A percentile compares a stretch with the other conserved stretches of the same genome.
Evolutionary conservation across 768 basidiomycete species (phyloP).

Genomic region (Hygrophorus pudorinus): DNA sequence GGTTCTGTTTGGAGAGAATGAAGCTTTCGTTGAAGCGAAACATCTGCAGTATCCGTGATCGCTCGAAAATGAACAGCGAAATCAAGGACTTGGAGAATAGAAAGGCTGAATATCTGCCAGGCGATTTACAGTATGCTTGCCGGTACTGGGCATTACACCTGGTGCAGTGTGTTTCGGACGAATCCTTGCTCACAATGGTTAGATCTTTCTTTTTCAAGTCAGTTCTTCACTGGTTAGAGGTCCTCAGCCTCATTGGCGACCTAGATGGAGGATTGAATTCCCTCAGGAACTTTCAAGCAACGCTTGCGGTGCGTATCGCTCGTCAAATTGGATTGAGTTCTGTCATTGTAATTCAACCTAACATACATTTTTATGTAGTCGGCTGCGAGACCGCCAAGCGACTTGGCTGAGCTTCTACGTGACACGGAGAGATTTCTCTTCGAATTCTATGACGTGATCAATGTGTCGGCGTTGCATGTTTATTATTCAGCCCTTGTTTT

Average conservation of each 20-base stretch:
- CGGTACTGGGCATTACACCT: not conserved
- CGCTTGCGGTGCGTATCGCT: not conserved
- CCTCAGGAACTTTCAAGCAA: not conserved
- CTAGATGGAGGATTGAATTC: not conserved
- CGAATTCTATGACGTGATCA: not conserved
- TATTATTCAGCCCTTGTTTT: not conserved
- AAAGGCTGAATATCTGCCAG: not conserved
- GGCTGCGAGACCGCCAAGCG: not conserved
- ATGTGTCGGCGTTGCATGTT: not conserved
- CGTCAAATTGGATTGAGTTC: too few species aligned
- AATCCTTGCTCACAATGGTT: not conserved
- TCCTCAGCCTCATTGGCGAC: not conserved
- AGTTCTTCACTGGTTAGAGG: conserved; percentile 1
- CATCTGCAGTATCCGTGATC: not conserved
- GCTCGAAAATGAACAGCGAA: not conserved
- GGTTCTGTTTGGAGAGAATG: not conserved
- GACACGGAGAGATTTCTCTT: not conserved
- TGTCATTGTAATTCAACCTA: too few species aligned
- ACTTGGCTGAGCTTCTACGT: not conserved
- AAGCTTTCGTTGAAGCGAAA: not conserved
- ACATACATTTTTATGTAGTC: too few species aligned
- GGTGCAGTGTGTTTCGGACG: not conserved
- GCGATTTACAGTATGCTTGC: conserved; percentile 2
- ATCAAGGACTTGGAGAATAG: not conserved
- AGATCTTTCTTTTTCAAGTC: not conserved